phyloP scores from a whole-genome alignment of 371 early-diverging fungal species.

The Mortierella sp. region DNA sequence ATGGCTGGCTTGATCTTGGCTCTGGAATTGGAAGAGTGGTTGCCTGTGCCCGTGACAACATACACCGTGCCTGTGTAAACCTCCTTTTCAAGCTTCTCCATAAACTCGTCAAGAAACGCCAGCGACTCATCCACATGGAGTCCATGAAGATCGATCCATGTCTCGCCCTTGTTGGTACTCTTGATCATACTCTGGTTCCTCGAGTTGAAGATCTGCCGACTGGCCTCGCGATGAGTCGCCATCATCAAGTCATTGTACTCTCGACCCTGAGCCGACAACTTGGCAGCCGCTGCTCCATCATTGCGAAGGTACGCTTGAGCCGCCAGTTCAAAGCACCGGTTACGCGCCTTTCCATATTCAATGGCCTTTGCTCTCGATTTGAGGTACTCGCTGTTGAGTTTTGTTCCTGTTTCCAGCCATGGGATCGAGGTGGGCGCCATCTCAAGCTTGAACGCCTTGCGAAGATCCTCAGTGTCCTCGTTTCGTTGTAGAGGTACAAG shows the following conservation, averaged over 20 bases:
- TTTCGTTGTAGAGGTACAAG: conserved; percentile 29
- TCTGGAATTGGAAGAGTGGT: conserved; percentile 46
- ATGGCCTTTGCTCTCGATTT: conserved; percentile 66
- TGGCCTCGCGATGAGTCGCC: conserved; percentile 66
- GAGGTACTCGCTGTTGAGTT: conserved; percentile 58
- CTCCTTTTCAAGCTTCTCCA: conserved; percentile 57
- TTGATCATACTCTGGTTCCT: conserved; percentile 58
- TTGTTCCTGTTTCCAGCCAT: conserved; percentile 66
- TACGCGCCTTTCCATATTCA: conserved; percentile 64
- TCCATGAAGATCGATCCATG: conserved; percentile 72
- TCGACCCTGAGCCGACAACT: conserved; percentile 66
- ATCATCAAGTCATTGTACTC: conserved; percentile 68
- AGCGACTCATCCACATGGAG: conserved; percentile 69
- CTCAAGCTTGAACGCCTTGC: conserved; percentile 20
- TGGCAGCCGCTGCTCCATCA: conserved; percentile 64
- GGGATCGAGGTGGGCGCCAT: conserved; percentile 61
- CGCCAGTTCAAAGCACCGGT: conserved; percentile 67
- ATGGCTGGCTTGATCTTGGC: conserved; percentile 55
- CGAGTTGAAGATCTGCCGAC: conserved; percentile 64
- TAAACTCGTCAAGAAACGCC: conserved; percentile 60
- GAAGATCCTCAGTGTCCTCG: conserved; percentile 24
- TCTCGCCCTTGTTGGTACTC: conserved; percentile 30
- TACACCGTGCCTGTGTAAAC: conserved; percentile 58
- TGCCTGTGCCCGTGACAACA: conserved; percentile 64
- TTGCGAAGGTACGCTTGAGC: conserved; percentile 66